These are phyloP conservation scores for Mycosphaerella sp. DNA, from an alignment of 2,329 filamentous ascomycete species.

Conservation along the genomic window DNA sequence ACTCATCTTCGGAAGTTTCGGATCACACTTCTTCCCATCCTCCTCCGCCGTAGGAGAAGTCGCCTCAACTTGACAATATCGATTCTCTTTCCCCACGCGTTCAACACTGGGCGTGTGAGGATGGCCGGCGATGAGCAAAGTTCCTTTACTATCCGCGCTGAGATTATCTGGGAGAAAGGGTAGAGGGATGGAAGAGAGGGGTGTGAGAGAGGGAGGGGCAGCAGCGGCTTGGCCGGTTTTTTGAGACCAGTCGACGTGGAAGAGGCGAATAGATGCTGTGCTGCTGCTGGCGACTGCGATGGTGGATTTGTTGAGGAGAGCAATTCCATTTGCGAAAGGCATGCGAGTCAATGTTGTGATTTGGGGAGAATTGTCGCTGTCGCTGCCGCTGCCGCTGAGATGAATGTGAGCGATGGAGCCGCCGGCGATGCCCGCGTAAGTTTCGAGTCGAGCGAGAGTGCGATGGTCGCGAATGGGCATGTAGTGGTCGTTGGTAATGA, in stretches of 20 bases:
- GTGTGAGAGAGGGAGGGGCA: too few relatives aligned
- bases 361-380: not conserved
- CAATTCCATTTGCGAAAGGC: slow-evolving; percentile 41
- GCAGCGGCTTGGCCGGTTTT: slow-evolving; percentile 5
- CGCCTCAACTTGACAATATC: slow-evolving; percentile 12
- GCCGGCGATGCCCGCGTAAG: slow-evolving; percentile 34
- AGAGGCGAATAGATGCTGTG: slow-evolving; percentile 34
- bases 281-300: slow-evolving; percentile 38
- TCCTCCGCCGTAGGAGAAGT: slow-evolving; percentile 15
- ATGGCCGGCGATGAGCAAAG: slow-evolving; percentile 39
- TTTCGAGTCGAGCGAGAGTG: slow-evolving; percentile 35
- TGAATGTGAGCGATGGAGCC: slow-evolving; percentile 37
- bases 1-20: slow-evolving; percentile 14
- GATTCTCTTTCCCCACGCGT: slow-evolving; percentile 22
- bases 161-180: slow-evolving; percentile 38
- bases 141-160: slow-evolving; percentile 34
- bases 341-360: slow-evolving; percentile 29
- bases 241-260: slow-evolving; percentile 19
- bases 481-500: slow-evolving; percentile 41
- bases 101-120: slow-evolving; percentile 33
- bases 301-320: slow-evolving; percentile 32
- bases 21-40: slow-evolving; percentile 19
- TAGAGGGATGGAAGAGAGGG: slow-evolving; percentile 16
- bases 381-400: slow-evolving; percentile 6
- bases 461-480: slow-evolving; percentile 28